A percentile compares a stretch with the other conserved stretches of the same genome.
These are phyloP conservation scores for Infundibulicybe gibba DNA, from an alignment of 768 basidiomycete species.

Conservation along the genomic window DNA sequence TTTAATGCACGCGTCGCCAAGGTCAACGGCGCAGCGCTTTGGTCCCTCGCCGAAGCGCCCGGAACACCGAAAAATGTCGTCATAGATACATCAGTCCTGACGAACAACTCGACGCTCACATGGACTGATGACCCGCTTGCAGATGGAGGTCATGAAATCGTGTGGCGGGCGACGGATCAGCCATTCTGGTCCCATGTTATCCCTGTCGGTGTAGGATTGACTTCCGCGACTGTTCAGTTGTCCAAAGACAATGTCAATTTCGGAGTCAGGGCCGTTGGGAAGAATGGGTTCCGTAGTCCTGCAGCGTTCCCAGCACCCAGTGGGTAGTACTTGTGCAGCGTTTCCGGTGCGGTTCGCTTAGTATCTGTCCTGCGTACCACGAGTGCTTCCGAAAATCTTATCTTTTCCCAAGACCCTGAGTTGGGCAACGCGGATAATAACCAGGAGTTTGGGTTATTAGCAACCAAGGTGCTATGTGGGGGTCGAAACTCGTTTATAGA, in stretches of 20 bases:
- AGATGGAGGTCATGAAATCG: conserved; percentile 46
- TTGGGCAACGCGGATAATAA: no score
- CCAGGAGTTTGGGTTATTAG: no score
- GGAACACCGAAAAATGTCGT: conserved; percentile 47
- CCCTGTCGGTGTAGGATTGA: conserved; percentile 39
- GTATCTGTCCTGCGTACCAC: no score
- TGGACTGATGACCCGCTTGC: conserved; percentile 38
- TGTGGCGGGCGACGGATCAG: conserved; percentile 46
- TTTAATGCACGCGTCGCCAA: conserved; percentile 45
- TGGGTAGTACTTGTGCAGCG: background rate
- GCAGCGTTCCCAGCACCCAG: conserved; percentile 32
- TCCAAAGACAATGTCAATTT: conserved; percentile 52
- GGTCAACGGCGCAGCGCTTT: conserved; percentile 49
- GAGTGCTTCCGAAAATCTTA: no score
- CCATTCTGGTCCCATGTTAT: conserved; percentile 47
- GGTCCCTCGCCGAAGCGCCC: conserved; percentile 54
- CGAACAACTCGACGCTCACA: conserved; percentile 50
- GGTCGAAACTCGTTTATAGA: no score
- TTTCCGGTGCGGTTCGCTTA: no score
- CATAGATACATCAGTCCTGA: conserved; percentile 42
- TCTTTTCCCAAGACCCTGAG: no score
- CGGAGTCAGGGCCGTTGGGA: conserved; percentile 45
- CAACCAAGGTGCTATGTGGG: no score
- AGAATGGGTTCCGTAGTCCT: conserved; percentile 50
- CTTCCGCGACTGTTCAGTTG: conserved; percentile 31